Evolutionary conservation across 306 rosid genomes (phyloP).

Genomic region (Cucumis melo): DNA sequence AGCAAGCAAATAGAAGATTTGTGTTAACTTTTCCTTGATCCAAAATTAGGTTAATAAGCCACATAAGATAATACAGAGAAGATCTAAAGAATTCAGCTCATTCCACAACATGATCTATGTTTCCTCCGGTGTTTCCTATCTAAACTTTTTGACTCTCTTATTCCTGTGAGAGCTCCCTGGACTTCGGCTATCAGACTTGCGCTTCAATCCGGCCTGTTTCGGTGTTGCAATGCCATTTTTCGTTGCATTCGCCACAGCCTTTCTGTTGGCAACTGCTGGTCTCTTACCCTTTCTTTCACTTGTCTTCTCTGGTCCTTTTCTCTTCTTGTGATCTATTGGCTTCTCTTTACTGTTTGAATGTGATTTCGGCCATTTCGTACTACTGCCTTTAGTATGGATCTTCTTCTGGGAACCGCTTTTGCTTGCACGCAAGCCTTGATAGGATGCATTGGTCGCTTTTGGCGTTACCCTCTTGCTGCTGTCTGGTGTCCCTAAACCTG

Average conservation of each 20-base stretch:
- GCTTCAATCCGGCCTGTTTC: conserved; percentile 50
- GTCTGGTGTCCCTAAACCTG: background rate
- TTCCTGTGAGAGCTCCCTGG: conserved; percentile 41
- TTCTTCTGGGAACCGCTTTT: conserved; percentile 33
- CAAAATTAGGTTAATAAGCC: background rate
- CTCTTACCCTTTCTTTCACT: conserved; percentile 42
- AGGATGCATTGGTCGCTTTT: conserved; percentile 20
- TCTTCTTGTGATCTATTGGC: background rate
- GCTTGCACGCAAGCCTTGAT: conserved; percentile 79
- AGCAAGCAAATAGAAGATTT: background rate
- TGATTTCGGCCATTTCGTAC: conserved; percentile 2
- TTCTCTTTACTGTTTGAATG: conserved; percentile 2
- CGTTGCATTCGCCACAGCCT: conserved; percentile 24
- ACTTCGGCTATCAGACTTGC: conserved; percentile 66
- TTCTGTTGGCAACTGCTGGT: conserved; percentile 80
- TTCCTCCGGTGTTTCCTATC: conserved; percentile 16
- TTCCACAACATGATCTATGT: background rate
- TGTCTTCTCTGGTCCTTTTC: conserved; percentile 18
- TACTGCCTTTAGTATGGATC: background rate
- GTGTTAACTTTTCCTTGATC: background rate
- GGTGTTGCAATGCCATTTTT: conserved; percentile 20
- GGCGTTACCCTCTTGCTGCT: conserved; percentile 12
- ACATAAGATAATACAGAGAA: background rate
- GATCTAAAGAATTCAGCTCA: background rate
- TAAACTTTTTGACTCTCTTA: conserved; percentile 40